Evolutionary conservation across 2,329 filamentous ascomycete genomes (phyloP).

Genomic region (Lachnellula suecica): DNA sequence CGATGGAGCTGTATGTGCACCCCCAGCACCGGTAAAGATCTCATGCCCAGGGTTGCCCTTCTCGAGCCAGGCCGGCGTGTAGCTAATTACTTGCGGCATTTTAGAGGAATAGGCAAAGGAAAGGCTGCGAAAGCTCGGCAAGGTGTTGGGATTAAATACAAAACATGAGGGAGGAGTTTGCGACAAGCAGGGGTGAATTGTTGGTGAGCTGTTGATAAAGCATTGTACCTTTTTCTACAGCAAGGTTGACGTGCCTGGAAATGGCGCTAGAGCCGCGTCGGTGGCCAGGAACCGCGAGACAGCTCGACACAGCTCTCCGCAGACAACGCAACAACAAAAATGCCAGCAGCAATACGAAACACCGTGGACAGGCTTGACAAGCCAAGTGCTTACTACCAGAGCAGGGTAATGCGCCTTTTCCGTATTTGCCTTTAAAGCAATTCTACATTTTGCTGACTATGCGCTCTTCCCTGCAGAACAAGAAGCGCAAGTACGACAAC

Average conservation of each 20-base stretch:
- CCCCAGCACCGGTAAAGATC: constrained; percentile 61
- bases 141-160: background rate
- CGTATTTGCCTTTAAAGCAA: constrained; percentile 14
- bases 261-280: constrained; percentile 19
- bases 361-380: constrained; percentile 92
- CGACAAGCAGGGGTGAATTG: constrained; percentile 9
- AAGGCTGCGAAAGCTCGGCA: constrained; percentile 7
- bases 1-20: constrained; percentile 20
- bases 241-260: constrained; percentile 14
- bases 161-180: constrained; percentile 12
- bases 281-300: too few species aligned
- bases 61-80: constrained; percentile 85
- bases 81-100: constrained; percentile 86
- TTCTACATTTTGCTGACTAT: constrained; percentile 26
- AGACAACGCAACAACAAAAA: constrained; percentile 22
- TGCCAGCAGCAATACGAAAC: constrained; percentile 44
- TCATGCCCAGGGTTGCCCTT: constrained; percentile 74
- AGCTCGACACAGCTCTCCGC: constrained; percentile 7
- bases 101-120: constrained; percentile 24
- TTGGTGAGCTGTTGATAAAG: constrained; percentile 20
- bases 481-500: constrained; percentile 51
- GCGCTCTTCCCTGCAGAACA: constrained; percentile 42
- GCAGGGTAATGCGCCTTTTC: constrained; percentile 59
- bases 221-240: constrained; percentile 19
- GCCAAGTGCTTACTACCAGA: constrained; percentile 90